Base-by-base conservation (phyloP, 495 filamentous ascomycete species). In the Clohesyomyces aquaticus region DNA sequence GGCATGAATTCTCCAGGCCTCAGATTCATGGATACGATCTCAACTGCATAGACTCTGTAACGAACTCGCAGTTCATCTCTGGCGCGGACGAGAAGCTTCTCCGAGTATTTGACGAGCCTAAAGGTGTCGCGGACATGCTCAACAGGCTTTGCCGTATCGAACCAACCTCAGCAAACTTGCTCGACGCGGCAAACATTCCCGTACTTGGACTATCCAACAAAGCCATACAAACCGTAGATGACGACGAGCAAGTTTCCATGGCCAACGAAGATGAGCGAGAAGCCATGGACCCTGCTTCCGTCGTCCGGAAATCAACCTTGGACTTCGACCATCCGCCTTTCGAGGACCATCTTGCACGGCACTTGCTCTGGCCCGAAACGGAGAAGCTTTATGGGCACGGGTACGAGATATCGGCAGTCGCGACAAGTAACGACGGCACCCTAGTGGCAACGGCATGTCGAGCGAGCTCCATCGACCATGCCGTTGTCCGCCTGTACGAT, bases 301-400 rank as follows among this genome's bases (percentile, higher is more conserved):
- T 69, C 71, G 66, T 81, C 76, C 63, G 79, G 77, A 75, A 68
- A 53, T 72, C 57, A 54, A 69, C 76, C 3, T 66, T 82, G 0
- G 72, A 78, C 38, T 77, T 85, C 55, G 74, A 81, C 41, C 82
- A 89, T 63, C 95, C 95, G 21, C 93, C 94, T 1, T 77, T 91
- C 18, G 94, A 99, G 73, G 93, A 98, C 68, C 86, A 89, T 58
- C 83, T 99, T 14, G 86, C 90, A 29, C 86, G 94, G 8, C 87
- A 96, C 70, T 96, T 93, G 2, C 82, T 99, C 25, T 99, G 91
- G 91, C 94, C 94, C 0, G 94, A 99, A 67, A 85, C 84, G 42
- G 94, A 98, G 72, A 99, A 99, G 75, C 84, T 99, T 4, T 99
- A 99, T 74, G 94, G 94, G 4, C 94, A 99, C 76, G 94, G 94